Conservation (phyloP, 192 early-diverging fungal genomes). For the Phlyctochytrium arcticum region DNA sequence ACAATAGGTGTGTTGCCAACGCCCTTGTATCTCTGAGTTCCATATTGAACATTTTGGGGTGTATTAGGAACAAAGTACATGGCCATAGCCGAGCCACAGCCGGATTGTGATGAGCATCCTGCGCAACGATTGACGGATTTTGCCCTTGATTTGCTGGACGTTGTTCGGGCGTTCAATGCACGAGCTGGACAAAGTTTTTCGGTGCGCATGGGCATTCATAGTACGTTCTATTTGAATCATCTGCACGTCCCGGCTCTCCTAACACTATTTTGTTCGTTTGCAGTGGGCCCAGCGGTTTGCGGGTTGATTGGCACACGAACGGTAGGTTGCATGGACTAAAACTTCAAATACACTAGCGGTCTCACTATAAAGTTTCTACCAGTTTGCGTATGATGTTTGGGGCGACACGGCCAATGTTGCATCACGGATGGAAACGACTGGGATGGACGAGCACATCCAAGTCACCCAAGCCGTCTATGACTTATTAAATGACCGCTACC, state of each 20-base stretch:
- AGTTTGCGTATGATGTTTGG: slow-evolving; percentile 37
- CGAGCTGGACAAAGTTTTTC: slow-evolving; percentile 22
- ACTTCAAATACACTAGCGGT: neutral
- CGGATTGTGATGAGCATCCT: slow-evolving; percentile 15
- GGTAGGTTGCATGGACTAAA: neutral
- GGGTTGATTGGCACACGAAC: slow-evolving; percentile 32
- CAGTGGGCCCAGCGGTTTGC: slow-evolving; percentile 26
- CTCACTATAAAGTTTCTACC: neutral
- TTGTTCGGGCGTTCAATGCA: slow-evolving; percentile 25
- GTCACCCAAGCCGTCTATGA: slow-evolving; percentile 26
- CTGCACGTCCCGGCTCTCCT: neutral
- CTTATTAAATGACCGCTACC: slow-evolving; percentile 4
- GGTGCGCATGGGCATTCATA: slow-evolving; percentile 23
- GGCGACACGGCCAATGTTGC: slow-evolving; percentile 38
- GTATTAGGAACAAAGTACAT: slow-evolving; percentile 32
- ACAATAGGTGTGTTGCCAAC: slow-evolving; percentile 26
- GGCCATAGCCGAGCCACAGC: slow-evolving; percentile 25
- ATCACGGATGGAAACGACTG: slow-evolving; percentile 33
- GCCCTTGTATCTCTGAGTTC: neutral
- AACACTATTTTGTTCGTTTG: neutral
- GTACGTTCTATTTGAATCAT: too few species aligned
- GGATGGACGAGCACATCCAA: slow-evolving; percentile 27
- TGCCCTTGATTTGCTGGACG: slow-evolving; percentile 24
- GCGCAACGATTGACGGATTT: slow-evolving; percentile 20
- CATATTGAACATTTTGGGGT: neutral